phyloP scores from a whole-genome alignment of 352 stramenopile genomes.

The Pythium myriotylum region DNA sequence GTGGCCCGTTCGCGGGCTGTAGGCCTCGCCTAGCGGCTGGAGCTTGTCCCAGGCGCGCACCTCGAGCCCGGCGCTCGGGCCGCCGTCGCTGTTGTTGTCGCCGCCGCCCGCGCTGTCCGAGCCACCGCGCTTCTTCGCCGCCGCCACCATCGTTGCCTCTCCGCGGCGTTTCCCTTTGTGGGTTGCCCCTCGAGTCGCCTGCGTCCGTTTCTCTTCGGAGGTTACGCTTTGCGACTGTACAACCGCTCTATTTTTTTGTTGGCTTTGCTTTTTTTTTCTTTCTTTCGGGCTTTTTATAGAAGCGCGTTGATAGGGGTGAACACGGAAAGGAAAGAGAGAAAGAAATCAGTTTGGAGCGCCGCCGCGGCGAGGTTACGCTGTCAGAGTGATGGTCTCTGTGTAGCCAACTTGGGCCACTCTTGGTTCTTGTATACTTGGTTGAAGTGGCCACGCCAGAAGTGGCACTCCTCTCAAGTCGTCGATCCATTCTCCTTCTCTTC shows the following conservation, averaged over 20 bases:
- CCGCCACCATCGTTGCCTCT: constrained; percentile 9
- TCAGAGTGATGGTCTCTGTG: constrained; percentile 5
- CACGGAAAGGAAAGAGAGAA: too few relatives aligned
- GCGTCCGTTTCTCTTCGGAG: constrained; percentile 10
- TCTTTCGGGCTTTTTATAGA: constrained; percentile 2
- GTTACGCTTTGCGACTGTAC: constrained; percentile 1
- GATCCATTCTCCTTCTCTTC: too few relatives aligned
- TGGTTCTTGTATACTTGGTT: constrained; percentile 12
- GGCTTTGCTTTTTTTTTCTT: not conserved
- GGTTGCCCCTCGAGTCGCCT: constrained; percentile 13
- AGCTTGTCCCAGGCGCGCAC: constrained; percentile 81
- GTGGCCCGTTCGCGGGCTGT: constrained; percentile 85
- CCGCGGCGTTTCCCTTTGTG: constrained; percentile 15
- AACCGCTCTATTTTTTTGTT: not conserved
- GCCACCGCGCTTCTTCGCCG: constrained; percentile 11
- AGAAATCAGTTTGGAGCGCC: not conserved
- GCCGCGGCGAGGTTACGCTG: too few relatives aligned
- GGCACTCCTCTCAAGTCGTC: too few relatives aligned
- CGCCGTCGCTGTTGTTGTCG: constrained; percentile 13
- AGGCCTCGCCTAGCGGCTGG: constrained; percentile 71
- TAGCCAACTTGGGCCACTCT: not conserved
- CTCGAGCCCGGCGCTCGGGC: constrained; percentile 40
- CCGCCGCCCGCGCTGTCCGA: not conserved
- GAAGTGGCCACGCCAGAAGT: constrained; percentile 2
- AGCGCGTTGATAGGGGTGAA: not conserved